Percentiles rank a stretch among this genome's conserved stretches.
phyloP scores from a whole-genome alignment of 129 eudicot species.

The Flaveria linearis region DNA sequence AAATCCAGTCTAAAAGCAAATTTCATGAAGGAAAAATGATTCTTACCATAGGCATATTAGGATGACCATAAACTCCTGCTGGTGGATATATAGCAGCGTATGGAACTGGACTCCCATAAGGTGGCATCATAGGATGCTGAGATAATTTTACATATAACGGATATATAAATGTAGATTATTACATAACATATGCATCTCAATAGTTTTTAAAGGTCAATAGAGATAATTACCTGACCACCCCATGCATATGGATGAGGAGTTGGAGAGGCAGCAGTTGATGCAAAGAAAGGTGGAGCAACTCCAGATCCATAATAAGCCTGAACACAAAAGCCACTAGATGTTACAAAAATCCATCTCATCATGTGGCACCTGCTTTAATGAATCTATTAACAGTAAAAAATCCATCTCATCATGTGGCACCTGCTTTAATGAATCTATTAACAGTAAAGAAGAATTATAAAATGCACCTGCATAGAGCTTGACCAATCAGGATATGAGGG shows the following conservation, averaged over 20 bases:
- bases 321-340: constrained; percentile 23
- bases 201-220: background rate
- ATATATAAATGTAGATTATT: background rate
- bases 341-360: constrained; percentile 16
- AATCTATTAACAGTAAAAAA: constrained; percentile 14
- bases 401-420: constrained; percentile 15
- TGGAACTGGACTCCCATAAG: constrained; percentile 89
- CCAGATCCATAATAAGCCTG: constrained; percentile 95
- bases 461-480: constrained; percentile 85
- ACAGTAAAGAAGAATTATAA: constrained; percentile 15
- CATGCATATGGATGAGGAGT: constrained; percentile 94
- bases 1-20: constrained; percentile 15
- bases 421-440: constrained; percentile 7
- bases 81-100: constrained; percentile 87
- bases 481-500: constrained; percentile 89
- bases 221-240: constrained; percentile 79
- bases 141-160: constrained; percentile 9
- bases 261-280: constrained; percentile 82
- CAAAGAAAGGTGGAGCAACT: constrained; percentile 84
- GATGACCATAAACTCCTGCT: constrained; percentile 85
- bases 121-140: constrained; percentile 92
- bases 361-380: constrained; percentile 12
- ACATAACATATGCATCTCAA: constrained; percentile 10
- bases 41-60: constrained; percentile 69
- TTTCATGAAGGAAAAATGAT: background rate